Conservation (phyloP, 2,329 filamentous ascomycete genomes). For the Parastagonospora nodorum region DNA sequence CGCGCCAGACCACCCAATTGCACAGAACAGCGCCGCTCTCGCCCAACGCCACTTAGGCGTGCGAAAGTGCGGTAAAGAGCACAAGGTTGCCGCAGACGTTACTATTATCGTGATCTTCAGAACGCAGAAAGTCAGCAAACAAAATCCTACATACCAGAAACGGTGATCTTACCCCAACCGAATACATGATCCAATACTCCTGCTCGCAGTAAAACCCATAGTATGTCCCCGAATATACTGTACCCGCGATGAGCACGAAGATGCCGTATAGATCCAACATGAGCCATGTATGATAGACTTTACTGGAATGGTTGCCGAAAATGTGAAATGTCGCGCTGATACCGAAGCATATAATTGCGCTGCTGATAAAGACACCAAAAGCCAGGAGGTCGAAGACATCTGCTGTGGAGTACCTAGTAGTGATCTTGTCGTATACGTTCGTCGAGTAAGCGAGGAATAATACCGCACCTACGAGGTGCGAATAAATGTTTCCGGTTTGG, state of each 20-base stretch:
- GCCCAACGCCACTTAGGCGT: conserved; percentile 9
- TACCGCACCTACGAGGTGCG: conserved; percentile 5
- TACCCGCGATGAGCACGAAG: conserved; percentile 6
- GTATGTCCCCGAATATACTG: conserved; percentile 10
- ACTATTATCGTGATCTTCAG: conserved; percentile 1
- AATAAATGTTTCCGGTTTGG: conserved; percentile 7
- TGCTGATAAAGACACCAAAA: conserved; percentile 4
- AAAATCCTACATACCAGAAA: background rate
- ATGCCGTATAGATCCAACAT: conserved; percentile 7
- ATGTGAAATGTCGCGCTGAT: conserved; percentile 8
- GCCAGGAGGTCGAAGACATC: conserved; percentile 4
- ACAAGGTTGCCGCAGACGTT: conserved; percentile 1
- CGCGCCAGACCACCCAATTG: conserved; percentile 9
- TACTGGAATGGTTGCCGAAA: conserved; percentile 6
- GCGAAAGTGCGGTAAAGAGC: conserved; percentile 5
- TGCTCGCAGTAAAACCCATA: conserved; percentile 8
- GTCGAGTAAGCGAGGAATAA: background rate
- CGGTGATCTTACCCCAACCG: background rate
- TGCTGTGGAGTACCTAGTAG: conserved; percentile 1
- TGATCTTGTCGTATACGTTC: background rate
- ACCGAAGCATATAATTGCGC: conserved; percentile 5
- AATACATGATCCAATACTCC: conserved; percentile 8
- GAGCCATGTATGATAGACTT: conserved; percentile 7
- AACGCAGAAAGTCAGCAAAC: background rate
- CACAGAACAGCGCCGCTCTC: conserved; percentile 7